These are phyloP conservation scores for Syzygium aqueum DNA, from an alignment of 345 rosid species.

Conservation along the genomic window DNA sequence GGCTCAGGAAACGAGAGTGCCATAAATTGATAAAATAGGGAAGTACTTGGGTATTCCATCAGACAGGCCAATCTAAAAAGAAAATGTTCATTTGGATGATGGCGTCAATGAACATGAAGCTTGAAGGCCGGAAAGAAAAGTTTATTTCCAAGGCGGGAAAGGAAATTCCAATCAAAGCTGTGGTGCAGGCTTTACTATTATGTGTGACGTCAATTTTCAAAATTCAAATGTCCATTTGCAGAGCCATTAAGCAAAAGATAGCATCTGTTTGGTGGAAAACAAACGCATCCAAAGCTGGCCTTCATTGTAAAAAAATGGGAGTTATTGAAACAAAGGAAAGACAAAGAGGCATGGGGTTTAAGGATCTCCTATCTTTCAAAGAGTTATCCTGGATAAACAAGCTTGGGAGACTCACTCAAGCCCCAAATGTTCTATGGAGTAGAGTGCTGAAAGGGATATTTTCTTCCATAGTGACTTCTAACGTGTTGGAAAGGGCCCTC, in stretches of 20 bases:
- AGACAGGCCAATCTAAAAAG: background rate
- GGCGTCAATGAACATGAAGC: background rate
- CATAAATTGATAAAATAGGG: background rate
- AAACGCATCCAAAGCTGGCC: background rate
- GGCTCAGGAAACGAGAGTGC: background rate
- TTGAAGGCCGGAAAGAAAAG: background rate
- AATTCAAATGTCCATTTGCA: background rate
- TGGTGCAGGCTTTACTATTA: background rate
- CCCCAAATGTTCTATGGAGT: background rate
- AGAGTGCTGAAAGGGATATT: background rate
- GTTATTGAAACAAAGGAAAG: background rate
- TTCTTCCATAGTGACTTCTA: background rate
- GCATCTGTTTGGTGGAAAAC: background rate
- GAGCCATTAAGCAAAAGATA: background rate
- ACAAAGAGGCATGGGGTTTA: background rate
- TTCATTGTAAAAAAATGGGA: background rate
- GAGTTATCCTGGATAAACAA: background rate
- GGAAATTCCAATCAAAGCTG: background rate
- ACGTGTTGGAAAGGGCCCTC: background rate
- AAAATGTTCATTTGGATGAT: background rate
- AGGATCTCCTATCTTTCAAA: background rate
- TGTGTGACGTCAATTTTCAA: background rate
- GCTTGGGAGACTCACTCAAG: background rate
- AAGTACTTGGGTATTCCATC: background rate
- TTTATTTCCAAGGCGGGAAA: background rate